Evolutionary conservation across 2,329 filamentous ascomycete species (phyloP).

Genomic region (Neofusicoccum parvum): DNA sequence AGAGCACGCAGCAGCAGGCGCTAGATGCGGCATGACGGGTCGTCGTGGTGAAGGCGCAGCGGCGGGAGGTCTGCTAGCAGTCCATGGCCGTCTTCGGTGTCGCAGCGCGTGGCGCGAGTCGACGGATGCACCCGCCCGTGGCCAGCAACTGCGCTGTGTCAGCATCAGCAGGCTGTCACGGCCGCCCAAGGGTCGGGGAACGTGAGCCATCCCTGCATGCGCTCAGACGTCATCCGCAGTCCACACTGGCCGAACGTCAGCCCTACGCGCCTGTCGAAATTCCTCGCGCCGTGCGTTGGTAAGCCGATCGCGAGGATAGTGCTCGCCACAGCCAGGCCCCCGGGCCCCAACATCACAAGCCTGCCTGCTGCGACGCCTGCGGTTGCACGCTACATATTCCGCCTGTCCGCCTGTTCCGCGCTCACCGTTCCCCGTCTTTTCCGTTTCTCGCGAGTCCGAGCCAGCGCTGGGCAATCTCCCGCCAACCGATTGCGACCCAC

Average conservation of each 20-base stretch:
- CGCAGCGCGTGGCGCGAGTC: neutral
- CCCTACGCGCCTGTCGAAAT: slow-evolving; percentile 12
- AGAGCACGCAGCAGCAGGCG: neutral
- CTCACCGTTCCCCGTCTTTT: neutral
- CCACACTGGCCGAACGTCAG: neutral
- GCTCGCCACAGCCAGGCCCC: neutral
- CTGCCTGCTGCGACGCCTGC: neutral
- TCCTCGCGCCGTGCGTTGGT: slow-evolving; percentile 17
- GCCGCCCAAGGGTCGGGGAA: neutral
- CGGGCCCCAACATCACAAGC: neutral
- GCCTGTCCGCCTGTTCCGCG: neutral
- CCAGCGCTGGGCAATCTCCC: slow-evolving; percentile 10
- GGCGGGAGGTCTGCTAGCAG: slow-evolving; percentile 2
- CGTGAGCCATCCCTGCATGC: neutral
- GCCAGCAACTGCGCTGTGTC: too few relatives aligned
- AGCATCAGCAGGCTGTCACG: too few relatives aligned
- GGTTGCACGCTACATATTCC: neutral
- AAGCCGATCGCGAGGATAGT: neutral
- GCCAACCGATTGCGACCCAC: slow-evolving; percentile 13
- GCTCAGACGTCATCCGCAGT: slow-evolving; percentile 10
- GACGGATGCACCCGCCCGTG: neutral
- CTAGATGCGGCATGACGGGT: slow-evolving; percentile 10
- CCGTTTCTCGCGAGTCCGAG: neutral
- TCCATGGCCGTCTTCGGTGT: neutral
- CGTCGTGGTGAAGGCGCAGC: neutral